Conservation (phyloP, 2,329 filamentous ascomycete genomes). For the Fusarium liriodendri region DNA sequence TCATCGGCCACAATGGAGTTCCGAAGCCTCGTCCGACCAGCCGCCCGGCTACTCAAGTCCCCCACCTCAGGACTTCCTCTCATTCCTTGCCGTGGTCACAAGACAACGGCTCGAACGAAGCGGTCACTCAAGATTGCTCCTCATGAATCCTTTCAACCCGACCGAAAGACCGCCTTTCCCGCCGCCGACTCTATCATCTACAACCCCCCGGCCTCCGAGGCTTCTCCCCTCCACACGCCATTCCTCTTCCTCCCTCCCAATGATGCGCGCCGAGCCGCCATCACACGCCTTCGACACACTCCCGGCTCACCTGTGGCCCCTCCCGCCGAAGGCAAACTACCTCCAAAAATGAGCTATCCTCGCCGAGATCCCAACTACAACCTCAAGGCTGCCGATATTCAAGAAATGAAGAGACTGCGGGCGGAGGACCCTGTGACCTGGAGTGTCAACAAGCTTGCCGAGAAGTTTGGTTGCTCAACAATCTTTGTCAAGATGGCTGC, state of each 20-base stretch:
- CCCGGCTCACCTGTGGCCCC: constrained; percentile 39
- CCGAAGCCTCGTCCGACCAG: constrained; percentile 50
- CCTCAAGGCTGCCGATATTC: constrained; percentile 65
- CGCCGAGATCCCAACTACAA: constrained; percentile 59
- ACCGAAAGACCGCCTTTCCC: constrained; percentile 45
- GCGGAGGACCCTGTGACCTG: constrained; percentile 64
- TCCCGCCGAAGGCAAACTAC: constrained; percentile 42
- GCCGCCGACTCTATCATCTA: constrained; percentile 61
- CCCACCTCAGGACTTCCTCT: constrained; percentile 41
- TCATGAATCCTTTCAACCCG: constrained; percentile 68
- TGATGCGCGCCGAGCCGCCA: constrained; percentile 65
- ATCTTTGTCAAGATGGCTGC: constrained; percentile 70
- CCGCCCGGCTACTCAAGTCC: constrained; percentile 47
- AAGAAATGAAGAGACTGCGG: constrained; percentile 69
- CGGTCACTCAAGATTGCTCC: constrained; percentile 69
- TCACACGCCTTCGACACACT: constrained; percentile 57
- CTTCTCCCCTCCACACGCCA: constrained; percentile 73
- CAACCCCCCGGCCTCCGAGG: constrained; percentile 66
- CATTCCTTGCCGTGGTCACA: constrained; percentile 55
- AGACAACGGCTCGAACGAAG: constrained; percentile 66
- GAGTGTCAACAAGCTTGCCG: constrained; percentile 65
- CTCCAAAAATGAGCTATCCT: constrained; percentile 50
- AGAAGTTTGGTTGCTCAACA: constrained; percentile 65
- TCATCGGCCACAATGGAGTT: constrained; percentile 48
- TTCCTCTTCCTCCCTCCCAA: constrained; percentile 71